These are phyloP conservation scores for Alternaria panax DNA, from an alignment of 2,329 filamentous ascomycete genomes.

Conservation along the genomic window DNA sequence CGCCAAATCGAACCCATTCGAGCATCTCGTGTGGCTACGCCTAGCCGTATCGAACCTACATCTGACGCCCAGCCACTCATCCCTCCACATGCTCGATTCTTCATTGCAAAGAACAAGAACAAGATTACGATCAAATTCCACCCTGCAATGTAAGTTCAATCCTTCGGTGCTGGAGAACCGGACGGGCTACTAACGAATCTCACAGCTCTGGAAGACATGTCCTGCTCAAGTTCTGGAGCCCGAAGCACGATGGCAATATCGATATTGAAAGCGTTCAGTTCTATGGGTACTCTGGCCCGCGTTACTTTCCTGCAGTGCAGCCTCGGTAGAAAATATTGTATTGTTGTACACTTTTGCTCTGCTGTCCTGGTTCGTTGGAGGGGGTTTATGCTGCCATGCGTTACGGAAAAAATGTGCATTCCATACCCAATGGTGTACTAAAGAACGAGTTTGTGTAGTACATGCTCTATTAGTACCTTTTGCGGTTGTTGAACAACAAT, in stretches of 20 bases:
- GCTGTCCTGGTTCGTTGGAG: not conserved
- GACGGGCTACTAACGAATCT: not conserved
- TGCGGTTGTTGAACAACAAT: not conserved
- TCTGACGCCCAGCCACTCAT: conserved; percentile 57
- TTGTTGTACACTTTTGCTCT: not conserved
- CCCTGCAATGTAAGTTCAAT: conserved; percentile 68
- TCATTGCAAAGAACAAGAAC: conserved; percentile 81
- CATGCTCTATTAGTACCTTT: not conserved
- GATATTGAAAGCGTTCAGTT: conserved; percentile 88
- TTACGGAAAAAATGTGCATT: not conserved
- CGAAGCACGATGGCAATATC: conserved; percentile 77
- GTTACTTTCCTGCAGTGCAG: conserved; percentile 78
- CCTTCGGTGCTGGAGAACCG: not conserved
- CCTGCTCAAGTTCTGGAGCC: conserved; percentile 89
- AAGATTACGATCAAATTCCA: conserved; percentile 88
- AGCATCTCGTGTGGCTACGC: conserved; percentile 39
- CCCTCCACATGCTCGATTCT: conserved; percentile 80
- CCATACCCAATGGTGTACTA: not conserved
- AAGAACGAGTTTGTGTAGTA: not conserved
- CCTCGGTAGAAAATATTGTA: conserved; percentile 22
- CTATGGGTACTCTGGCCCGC: conserved; percentile 83
- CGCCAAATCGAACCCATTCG: conserved; percentile 37
- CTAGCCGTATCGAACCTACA: conserved; percentile 46
- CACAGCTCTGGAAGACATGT: conserved; percentile 77
- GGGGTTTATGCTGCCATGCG: not conserved